These are phyloP conservation scores for Alternaria gaisen DNA, from an alignment of 2,329 filamentous ascomycete species.

Conservation along the genomic window DNA sequence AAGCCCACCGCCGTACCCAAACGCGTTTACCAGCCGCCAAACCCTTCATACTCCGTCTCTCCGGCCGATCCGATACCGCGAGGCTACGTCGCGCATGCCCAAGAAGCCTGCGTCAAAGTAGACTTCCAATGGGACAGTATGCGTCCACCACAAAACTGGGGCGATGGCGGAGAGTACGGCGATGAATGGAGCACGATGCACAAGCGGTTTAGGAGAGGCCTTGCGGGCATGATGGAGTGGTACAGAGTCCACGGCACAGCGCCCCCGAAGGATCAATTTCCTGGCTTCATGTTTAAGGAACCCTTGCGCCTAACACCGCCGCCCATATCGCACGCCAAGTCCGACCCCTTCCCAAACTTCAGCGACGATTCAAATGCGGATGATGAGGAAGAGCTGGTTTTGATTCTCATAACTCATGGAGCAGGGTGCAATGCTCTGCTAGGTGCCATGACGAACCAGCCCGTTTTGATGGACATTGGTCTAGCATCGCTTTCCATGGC, in stretches of 20 bases:
- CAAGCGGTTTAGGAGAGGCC: conserved; percentile 80
- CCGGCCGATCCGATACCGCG: conserved; percentile 81
- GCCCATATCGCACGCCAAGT: conserved; percentile 26
- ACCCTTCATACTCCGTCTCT: conserved; percentile 84
- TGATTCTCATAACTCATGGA: conserved; percentile 91
- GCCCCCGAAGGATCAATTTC: conserved; percentile 44
- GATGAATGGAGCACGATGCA: conserved; percentile 99
- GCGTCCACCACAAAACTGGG: conserved; percentile 79
- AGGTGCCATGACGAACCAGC: conserved; percentile 88
- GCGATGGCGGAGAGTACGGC: conserved; percentile 83
- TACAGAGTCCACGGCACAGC: conserved; percentile 66
- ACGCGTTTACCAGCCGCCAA: conserved; percentile 73
- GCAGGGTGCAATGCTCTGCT: conserved; percentile 96
- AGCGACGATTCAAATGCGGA: conserved; percentile 51
- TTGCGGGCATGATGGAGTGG: conserved; percentile 84
- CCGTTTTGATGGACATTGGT: conserved; percentile 87
- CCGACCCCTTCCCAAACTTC: conserved; percentile 47
- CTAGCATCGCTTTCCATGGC: conserved; percentile 94
- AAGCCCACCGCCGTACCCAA: conserved; percentile 27
- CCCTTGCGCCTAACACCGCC: conserved; percentile 22
- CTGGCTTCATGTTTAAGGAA: conserved; percentile 45
- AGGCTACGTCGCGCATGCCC: conserved; percentile 89
- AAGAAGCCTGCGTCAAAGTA: conserved; percentile 84
- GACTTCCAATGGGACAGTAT: conserved; percentile 98
- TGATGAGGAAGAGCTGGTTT: conserved; percentile 72